Evolutionary conservation across 2,329 filamentous ascomycete species (phyloP).

Genomic region (Aspergillus sp.): DNA sequence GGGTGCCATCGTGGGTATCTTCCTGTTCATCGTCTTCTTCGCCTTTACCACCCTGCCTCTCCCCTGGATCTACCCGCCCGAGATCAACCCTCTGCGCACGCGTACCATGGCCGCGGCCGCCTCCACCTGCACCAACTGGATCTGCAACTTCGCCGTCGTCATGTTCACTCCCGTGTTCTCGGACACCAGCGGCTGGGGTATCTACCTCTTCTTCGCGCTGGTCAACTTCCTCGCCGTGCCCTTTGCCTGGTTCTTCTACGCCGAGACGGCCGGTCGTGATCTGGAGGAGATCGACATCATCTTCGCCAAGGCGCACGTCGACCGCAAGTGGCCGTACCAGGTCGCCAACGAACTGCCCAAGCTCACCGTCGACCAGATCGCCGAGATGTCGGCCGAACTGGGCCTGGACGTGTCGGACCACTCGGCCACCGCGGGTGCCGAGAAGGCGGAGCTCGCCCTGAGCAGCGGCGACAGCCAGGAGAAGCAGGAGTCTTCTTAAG

Average conservation of each 20-base stretch:
- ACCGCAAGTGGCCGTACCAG: conserved; percentile 30
- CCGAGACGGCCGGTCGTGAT: conserved; percentile 44
- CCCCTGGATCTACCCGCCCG: conserved; percentile 54
- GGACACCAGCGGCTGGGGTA: conserved; percentile 32
- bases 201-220: conserved; percentile 42
- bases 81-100: conserved; percentile 54
- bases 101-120: conserved; percentile 53
- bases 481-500: background rate
- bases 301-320: conserved; percentile 38
- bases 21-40: conserved; percentile 66
- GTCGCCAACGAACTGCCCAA: conserved; percentile 30
- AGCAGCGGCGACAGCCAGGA: conserved; percentile 16
- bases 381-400: conserved; percentile 22
- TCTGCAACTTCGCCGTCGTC: conserved; percentile 53
- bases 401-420: conserved; percentile 19
- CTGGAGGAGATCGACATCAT: conserved; percentile 44
- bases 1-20: conserved; percentile 56
- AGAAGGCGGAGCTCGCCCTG: conserved; percentile 22
- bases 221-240: conserved; percentile 45
- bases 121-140: conserved; percentile 53
- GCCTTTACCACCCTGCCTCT: conserved; percentile 63
- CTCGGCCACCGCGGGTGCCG: conserved; percentile 4
- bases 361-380: conserved; percentile 27
- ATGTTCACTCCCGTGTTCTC: conserved; percentile 47
- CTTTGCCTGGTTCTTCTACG: conserved; percentile 53